Percentiles rank a stretch among this genome's conserved stretches.
Conservation (phyloP, 2,329 filamentous ascomycete genomes). For the Fusarium hainanense region DNA sequence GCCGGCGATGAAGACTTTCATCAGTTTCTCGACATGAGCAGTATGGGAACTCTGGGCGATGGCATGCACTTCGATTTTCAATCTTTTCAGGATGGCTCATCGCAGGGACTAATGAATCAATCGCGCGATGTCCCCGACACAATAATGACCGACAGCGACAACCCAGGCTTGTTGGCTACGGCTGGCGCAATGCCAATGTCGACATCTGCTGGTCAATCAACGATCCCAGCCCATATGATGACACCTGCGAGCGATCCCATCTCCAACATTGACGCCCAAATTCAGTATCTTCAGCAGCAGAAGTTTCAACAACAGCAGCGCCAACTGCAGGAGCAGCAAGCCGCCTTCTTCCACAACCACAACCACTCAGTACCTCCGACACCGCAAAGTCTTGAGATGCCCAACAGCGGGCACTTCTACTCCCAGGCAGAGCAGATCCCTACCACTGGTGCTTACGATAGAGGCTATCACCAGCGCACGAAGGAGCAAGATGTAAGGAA, state of each 20-base stretch:
- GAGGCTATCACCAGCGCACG: constrained; percentile 70
- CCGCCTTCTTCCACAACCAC: constrained; percentile 64
- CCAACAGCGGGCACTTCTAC: constrained; percentile 68
- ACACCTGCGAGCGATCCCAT: constrained; percentile 63
- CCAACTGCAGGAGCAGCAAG: constrained; percentile 67
- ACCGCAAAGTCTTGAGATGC: constrained; percentile 82
- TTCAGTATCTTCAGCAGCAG: constrained; percentile 73
- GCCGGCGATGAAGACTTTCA: constrained; percentile 70
- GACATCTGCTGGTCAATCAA: constrained; percentile 56
- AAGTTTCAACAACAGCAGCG: constrained; percentile 70
- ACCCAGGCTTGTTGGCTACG: constrained; percentile 47
- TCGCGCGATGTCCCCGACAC: constrained; percentile 49
- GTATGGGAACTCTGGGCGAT: constrained; percentile 64
- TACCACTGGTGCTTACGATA: constrained; percentile 72
- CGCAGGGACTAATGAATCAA: constrained; percentile 49
- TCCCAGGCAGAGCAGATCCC: constrained; percentile 63
- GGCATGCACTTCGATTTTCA: constrained; percentile 70
- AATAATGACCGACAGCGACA: constrained; percentile 51
- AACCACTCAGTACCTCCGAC: constrained; percentile 78
- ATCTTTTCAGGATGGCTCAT: constrained; percentile 59
- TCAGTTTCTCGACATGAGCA: constrained; percentile 71
- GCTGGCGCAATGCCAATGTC: constrained; percentile 58
- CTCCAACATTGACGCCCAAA: constrained; percentile 72
- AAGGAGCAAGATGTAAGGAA: constrained; percentile 74
- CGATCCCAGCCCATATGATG: constrained; percentile 60